Conservation (phyloP, 73 alveolate genomes). For the Stentor roeselii region DNA sequence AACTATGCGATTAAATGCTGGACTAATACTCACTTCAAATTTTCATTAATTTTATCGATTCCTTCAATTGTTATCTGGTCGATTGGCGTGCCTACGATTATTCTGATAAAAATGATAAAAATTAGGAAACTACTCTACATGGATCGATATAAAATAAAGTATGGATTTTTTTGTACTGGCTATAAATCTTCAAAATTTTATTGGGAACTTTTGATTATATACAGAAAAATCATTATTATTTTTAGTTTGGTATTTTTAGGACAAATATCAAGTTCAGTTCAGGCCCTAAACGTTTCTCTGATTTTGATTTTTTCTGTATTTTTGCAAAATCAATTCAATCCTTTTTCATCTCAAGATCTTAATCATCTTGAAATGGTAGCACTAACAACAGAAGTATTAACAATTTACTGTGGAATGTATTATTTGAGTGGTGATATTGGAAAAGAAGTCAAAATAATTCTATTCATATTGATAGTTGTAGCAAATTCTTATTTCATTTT, state of each 20-base stretch:
- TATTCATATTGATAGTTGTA: slow-evolving; percentile 33
- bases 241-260: slow-evolving; percentile 16
- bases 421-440: slow-evolving; percentile 17
- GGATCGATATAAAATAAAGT: slow-evolving; percentile 41
- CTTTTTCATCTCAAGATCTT: not conserved
- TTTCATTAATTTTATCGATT: slow-evolving; percentile 31
- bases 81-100: slow-evolving; percentile 50
- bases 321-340: slow-evolving; percentile 1
- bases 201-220: slow-evolving; percentile 58
- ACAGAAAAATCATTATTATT: slow-evolving; percentile 30
- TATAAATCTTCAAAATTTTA: slow-evolving; percentile 52
- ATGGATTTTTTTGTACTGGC: slow-evolving; percentile 64
- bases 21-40: slow-evolving; percentile 27
- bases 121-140: slow-evolving; percentile 26
- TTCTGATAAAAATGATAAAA: slow-evolving; percentile 25
- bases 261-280: not conserved
- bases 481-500: slow-evolving; percentile 34
- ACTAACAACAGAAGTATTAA: slow-evolving; percentile 29
- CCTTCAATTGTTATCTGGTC: slow-evolving; percentile 55
- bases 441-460: slow-evolving; percentile 35
- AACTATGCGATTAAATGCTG: slow-evolving; percentile 39
- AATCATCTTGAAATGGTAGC: not conserved
- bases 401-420: slow-evolving; percentile 66
- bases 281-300: slow-evolving; percentile 19
- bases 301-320: not conserved